Base-by-base conservation (phyloP, 345 rosid genomes). In the Balakata baccata region DNA sequence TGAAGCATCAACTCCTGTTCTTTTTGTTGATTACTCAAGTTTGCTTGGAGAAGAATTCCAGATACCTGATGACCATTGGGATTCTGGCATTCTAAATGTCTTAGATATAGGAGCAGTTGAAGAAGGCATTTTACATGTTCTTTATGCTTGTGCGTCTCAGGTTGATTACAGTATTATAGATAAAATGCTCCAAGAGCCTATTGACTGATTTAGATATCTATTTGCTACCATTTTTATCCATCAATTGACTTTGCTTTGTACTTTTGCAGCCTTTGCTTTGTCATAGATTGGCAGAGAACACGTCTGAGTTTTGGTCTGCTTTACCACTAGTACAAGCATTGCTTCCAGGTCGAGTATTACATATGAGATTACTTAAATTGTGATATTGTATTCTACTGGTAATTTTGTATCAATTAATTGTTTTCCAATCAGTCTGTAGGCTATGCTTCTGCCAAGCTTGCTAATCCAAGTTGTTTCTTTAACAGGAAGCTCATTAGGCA, bases 61-160 rank as follows among this genome's bases (percentile, higher is more conserved):
- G 72, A 62, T 88, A 72, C 79, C 84, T 65, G 84, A 82, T 75
- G 87, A 80, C 82, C 69, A 78, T 5, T 83, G 89, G 84, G 89
- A 89, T 76, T 68, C 74, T 34, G 83, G 84, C 79, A 80, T 82
- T 83, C 77, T 89, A 54, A 84, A 79, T 77, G 74, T 88, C 74
- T 85, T 91, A 86, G 94, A 91, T 75, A 72, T 84, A 57, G 86
- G 84, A 52, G 92, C 90, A 6, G 90, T 89, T 70, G 97, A 91
- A 84, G 97, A 91, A 84, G 97, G 92, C 74, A 81, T 89, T 84
- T 83, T 91, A 69, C 94, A 91, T 77, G 88, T 88, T 83, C 92
- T 91, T 72, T 88, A 81, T 79, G 92, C 94, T 79, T 91, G 97
- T 86, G 94, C 91, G 74, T 89, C 94, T 77, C 91, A 91, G 97